phyloP scores from a whole-genome alignment of 805 yeast genomes.

The Maudiozyma pseudohumilis region DNA sequence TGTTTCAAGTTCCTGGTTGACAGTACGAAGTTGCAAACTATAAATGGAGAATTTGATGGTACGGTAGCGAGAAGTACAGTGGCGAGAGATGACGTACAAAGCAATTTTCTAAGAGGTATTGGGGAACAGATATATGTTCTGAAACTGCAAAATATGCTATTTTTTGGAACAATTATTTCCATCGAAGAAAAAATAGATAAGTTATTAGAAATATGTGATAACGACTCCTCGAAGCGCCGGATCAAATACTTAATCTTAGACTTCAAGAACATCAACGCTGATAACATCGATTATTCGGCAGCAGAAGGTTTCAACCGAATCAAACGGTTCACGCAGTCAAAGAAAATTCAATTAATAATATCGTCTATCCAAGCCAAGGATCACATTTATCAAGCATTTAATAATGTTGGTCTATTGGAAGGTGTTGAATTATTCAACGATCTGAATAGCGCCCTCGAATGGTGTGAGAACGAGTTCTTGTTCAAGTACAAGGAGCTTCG shows the following conservation, averaged over 20 bases:
- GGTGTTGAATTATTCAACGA: slow-evolving; percentile 55
- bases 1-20: slow-evolving; percentile 92
- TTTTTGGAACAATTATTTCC: slow-evolving; percentile 92
- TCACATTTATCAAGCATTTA: slow-evolving; percentile 56
- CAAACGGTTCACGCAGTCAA: slow-evolving; percentile 62
- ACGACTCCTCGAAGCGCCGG: slow-evolving; percentile 37
- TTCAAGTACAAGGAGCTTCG: slow-evolving; percentile 30
- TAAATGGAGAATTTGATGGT: slow-evolving; percentile 77
- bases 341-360: slow-evolving; percentile 60
- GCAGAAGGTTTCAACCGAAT: slow-evolving; percentile 91
- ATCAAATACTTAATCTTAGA: slow-evolving; percentile 77
- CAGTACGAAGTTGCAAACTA: slow-evolving; percentile 75
- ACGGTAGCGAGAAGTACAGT: slow-evolving; percentile 86
- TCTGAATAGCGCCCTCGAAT: slow-evolving; percentile 81
- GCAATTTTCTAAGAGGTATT: slow-evolving; percentile 70
- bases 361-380: slow-evolving; percentile 67
- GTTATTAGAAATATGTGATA: slow-evolving; percentile 45
- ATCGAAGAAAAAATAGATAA: slow-evolving; percentile 67
- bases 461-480: slow-evolving; percentile 91
- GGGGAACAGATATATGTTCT: slow-evolving; percentile 86
- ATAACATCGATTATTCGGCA: slow-evolving; percentile 80
- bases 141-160: slow-evolving; percentile 78
- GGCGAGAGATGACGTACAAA: slow-evolving; percentile 80
- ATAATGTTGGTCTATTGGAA: slow-evolving; percentile 76
- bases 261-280: slow-evolving; percentile 64